Conservation (phyloP, 352 stramenopile species). For the Phytophthora sp. region DNA sequence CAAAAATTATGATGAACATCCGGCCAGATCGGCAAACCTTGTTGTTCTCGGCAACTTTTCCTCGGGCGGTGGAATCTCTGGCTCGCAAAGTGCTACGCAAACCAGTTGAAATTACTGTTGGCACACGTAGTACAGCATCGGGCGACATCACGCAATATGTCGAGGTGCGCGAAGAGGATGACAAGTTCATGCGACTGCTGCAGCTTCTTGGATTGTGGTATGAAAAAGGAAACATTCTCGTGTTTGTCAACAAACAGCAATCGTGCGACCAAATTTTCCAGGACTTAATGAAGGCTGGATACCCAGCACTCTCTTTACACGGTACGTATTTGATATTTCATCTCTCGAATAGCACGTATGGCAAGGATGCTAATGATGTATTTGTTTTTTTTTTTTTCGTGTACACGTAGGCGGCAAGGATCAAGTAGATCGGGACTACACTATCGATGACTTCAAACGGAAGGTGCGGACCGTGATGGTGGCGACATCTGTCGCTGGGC, state of each 20-base stretch:
- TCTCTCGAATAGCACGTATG: not conserved
- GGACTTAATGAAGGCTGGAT: conserved; percentile 96
- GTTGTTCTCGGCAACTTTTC: conserved; percentile 99
- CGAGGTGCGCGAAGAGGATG: conserved; percentile 98
- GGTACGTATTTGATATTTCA: conserved; percentile 47
- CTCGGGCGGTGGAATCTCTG: conserved; percentile 91
- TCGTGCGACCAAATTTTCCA: conserved; percentile 97
- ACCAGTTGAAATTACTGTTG: conserved; percentile 97
- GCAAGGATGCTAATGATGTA: not conserved
- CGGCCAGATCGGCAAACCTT: conserved; percentile 92
- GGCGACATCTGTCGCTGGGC: conserved; percentile 95
- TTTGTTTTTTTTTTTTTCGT: conserved; percentile 10
- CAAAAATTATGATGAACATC: conserved; percentile 95
- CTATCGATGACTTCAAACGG: conserved; percentile 99
- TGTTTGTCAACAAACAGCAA: conserved; percentile 99
- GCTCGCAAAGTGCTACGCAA: conserved; percentile 92
- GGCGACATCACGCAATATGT: conserved; percentile 98
- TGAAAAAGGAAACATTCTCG: conserved; percentile 97
- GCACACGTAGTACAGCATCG: conserved; percentile 95
- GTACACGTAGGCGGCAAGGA: conserved; percentile 94
- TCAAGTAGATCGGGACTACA: conserved; percentile 99
- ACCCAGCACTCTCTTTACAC: conserved; percentile 96
- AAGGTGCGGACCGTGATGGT: conserved; percentile 94
- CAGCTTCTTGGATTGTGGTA: conserved; percentile 97
- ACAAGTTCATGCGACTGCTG: conserved; percentile 99